Evolutionary conservation across 805 yeast species (phyloP).

Genomic region (Brettanomyces custersianus): DNA sequence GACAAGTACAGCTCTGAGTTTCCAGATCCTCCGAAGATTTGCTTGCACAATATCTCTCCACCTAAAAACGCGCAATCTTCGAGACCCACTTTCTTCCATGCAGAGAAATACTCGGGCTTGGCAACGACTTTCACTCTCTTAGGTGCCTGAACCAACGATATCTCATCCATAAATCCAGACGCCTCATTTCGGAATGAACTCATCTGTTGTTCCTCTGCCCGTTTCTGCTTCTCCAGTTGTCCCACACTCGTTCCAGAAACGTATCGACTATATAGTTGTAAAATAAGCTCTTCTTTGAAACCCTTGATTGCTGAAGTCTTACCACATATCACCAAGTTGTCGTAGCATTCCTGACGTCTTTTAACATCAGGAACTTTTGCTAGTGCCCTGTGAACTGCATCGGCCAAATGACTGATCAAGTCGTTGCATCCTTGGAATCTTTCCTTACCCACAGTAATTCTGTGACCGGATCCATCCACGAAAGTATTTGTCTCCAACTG

Average conservation of each 20-base stretch:
- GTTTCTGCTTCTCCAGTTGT: constrained; percentile 7
- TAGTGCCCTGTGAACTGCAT: constrained; percentile 43
- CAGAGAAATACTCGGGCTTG: constrained; percentile 87
- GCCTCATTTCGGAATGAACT: constrained; percentile 23
- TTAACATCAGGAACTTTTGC: constrained; percentile 49
- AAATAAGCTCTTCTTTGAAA: constrained; percentile 58
- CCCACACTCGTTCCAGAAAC: constrained; percentile 14
- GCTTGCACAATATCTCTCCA: constrained; percentile 80
- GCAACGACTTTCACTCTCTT: constrained; percentile 58
- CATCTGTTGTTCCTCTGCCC: constrained; percentile 11
- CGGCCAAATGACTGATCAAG: constrained; percentile 47
- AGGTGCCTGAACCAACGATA: constrained; percentile 58
- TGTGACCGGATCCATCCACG: constrained; percentile 46
- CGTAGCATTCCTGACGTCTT: constrained; percentile 77
- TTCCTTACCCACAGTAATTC: constrained; percentile 74
- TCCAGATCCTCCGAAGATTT: constrained; percentile 60
- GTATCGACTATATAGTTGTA: constrained; percentile 32
- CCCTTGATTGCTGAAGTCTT: constrained; percentile 71
- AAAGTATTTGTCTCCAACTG: constrained; percentile 71
- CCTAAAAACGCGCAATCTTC: constrained; percentile 76
- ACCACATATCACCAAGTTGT: constrained; percentile 73
- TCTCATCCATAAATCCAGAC: constrained; percentile 15
- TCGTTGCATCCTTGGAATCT: constrained; percentile 72
- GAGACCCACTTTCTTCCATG: constrained; percentile 80
- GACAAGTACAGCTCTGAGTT: constrained; percentile 61